Evolutionary conservation across 345 rosid genomes (phyloP).

Genomic region (Pugionium cornutum): DNA sequence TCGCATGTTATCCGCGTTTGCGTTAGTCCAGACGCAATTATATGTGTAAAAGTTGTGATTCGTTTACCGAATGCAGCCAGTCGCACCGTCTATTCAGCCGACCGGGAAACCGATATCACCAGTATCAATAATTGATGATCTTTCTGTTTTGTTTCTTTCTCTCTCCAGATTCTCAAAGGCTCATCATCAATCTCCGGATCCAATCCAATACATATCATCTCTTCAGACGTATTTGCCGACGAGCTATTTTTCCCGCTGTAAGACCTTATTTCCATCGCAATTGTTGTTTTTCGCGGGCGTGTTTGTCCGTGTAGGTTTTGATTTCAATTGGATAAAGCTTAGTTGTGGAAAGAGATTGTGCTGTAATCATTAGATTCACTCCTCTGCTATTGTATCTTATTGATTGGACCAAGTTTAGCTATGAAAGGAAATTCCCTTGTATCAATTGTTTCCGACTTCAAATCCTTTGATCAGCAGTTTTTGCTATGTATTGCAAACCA

Average conservation of each 20-base stretch:
- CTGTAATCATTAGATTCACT: no score
- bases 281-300: constrained; percentile 1
- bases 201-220: constrained; percentile 11
- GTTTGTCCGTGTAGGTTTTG: constrained; percentile 11
- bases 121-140: constrained; percentile 40
- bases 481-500: no score
- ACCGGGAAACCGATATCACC: constrained; percentile 41
- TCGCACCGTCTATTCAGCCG: constrained; percentile 28
- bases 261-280: not conserved
- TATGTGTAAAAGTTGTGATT: constrained; percentile 9
- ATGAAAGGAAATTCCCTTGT: no score
- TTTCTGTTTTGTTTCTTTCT: not conserved
- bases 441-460: no score
- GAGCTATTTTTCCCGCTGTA: constrained; percentile 1
- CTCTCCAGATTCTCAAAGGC: constrained; percentile 23
- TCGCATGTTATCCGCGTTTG: constrained; percentile 9
- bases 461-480: no score
- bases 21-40: constrained; percentile 4
- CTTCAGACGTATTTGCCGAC: constrained; percentile 21
- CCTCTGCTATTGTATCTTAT: not conserved
- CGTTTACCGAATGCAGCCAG: constrained; percentile 49
- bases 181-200: constrained; percentile 35
- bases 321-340: constrained; percentile 9
- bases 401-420: not conserved
- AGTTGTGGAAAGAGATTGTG: no score